phyloP scores from a whole-genome alignment of 1,284 basidiomycete genomes.

The Xanthoconium separans region DNA sequence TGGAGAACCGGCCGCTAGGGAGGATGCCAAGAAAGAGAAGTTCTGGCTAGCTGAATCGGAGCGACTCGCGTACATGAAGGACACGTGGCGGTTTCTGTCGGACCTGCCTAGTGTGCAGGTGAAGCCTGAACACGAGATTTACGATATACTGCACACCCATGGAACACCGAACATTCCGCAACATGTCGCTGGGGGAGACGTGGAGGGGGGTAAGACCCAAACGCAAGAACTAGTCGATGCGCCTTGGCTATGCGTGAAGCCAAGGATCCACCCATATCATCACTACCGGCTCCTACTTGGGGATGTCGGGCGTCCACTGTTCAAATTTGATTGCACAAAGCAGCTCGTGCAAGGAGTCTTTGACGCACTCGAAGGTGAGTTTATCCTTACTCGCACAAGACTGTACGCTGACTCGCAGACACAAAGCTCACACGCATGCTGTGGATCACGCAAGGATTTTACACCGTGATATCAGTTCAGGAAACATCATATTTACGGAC shows the following conservation, averaged over 20 bases:
- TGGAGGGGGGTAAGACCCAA: too few relatives aligned
- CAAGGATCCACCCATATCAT: neutral
- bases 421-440: conserved; percentile 1
- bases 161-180: conserved; percentile 4
- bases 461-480: neutral
- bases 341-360: neutral
- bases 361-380: neutral
- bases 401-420: too few relatives aligned
- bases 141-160: conserved; percentile 14
- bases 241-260: neutral
- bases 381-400: too few relatives aligned
- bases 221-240: neutral
- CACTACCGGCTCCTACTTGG: conserved; percentile 2
- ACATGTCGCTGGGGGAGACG: neutral
- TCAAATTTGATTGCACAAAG: neutral
- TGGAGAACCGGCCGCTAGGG: too few relatives aligned
- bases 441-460: neutral
- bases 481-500: neutral
- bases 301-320: neutral
- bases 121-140: conserved; percentile 20
- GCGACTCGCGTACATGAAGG: too few relatives aligned
- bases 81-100: neutral
- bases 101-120: neutral
- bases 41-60: neutral
- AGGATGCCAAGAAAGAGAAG: neutral